A percentile compares a stretch with the other conserved stretches of the same genome.
Conservation (phyloP, 1,284 basidiomycete genomes). For the Cronartium quercuum region DNA sequence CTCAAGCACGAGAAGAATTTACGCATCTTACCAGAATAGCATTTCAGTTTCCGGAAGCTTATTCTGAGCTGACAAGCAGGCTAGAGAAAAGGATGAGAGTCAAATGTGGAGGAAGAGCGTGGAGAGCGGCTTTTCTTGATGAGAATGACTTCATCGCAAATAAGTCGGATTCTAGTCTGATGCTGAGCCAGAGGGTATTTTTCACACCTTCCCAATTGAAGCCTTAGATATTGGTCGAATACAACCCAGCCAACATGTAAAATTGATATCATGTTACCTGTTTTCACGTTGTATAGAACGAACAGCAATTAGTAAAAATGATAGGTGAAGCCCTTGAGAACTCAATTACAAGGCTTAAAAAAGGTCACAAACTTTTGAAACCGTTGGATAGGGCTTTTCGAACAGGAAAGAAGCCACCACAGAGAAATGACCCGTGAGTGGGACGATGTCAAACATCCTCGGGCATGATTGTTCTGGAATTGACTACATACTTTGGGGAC, state of each 20-base stretch:
- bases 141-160: too few relatives aligned
- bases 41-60: neutral
- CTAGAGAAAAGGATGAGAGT: neutral
- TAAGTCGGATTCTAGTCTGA: too few relatives aligned
- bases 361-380: neutral
- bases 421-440: neutral
- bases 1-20: neutral
- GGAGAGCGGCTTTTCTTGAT: neutral
- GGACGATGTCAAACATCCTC: neutral
- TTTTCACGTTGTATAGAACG: neutral
- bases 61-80: neutral
- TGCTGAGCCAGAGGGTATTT: too few relatives aligned
- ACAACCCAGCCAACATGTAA: neutral
- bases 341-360: neutral
- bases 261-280: neutral
- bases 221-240: too few relatives aligned
- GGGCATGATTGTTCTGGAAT: too few relatives aligned
- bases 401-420: neutral
- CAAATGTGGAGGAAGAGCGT: neutral
- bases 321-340: neutral
- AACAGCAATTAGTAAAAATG: neutral
- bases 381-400: neutral
- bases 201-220: too few relatives aligned
- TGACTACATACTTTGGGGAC: neutral
- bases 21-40: neutral